These are phyloP conservation scores for Paraglomus brasilianum DNA, from an alignment of 192 early-diverging fungal genomes.

Conservation along the genomic window DNA sequence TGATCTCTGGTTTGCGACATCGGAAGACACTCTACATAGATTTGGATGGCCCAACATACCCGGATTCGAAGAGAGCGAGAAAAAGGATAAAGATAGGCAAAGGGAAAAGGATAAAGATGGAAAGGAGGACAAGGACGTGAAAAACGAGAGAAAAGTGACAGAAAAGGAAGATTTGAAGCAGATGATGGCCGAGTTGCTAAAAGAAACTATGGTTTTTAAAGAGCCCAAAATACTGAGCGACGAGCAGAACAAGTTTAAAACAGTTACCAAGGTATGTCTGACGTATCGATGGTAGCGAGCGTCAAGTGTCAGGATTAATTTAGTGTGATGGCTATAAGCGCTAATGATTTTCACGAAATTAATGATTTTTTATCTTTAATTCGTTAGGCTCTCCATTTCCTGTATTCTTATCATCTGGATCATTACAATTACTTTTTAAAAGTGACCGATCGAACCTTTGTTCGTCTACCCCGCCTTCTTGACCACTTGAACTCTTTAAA, in stretches of 20 bases:
- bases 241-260: slow-evolving; percentile 8
- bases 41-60: slow-evolving; percentile 27
- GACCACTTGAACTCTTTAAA: not conserved
- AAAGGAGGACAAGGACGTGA: not conserved
- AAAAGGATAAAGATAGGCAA: not conserved
- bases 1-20: slow-evolving; percentile 19
- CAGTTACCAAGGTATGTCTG: slow-evolving; percentile 4
- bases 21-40: slow-evolving; percentile 13
- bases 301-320: not conserved
- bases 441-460: slow-evolving; percentile 18
- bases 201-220: slow-evolving; percentile 20
- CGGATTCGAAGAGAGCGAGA: not conserved
- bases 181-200: not conserved
- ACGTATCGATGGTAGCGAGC: too few relatives aligned
- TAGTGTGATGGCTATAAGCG: too few relatives aligned
- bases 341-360: not conserved
- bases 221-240: not conserved
- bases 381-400: slow-evolving; percentile 10
- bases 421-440: slow-evolving; percentile 27
- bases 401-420: slow-evolving; percentile 21
- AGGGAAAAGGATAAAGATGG: not conserved
- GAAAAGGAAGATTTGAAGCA: slow-evolving; percentile 11
- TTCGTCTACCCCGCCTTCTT: slow-evolving; percentile 12
- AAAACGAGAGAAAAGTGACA: not conserved
- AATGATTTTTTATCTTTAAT: not conserved